Evolutionary conservation across 2,329 filamentous ascomycete genomes (phyloP).

Genomic region (Metarhizium anisopliae): DNA sequence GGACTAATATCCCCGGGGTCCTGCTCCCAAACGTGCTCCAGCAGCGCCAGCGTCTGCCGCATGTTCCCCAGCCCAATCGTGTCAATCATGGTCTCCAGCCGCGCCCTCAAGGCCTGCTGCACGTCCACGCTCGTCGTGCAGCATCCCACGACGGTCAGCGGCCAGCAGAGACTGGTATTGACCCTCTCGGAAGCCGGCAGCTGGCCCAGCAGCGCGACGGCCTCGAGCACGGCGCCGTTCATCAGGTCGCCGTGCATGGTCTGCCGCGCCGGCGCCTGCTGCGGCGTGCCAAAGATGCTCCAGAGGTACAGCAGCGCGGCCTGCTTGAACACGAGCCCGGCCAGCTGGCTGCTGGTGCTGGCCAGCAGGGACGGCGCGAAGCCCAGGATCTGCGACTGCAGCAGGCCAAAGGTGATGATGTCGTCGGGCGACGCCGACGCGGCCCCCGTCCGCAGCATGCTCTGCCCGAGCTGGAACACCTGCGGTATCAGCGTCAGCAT

Average conservation of each 20-base stretch:
- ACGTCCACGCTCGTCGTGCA: conserved; percentile 25
- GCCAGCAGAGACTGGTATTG: conserved; percentile 32
- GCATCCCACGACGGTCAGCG: conserved; percentile 28
- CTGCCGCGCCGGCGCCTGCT: conserved; percentile 9
- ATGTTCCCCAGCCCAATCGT: conserved; percentile 37
- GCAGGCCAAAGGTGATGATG: conserved; percentile 31
- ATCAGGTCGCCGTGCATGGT: conserved; percentile 17
- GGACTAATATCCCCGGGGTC: conserved; percentile 23
- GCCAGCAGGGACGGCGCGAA: conserved; percentile 28
- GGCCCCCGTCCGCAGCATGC: conserved; percentile 19
- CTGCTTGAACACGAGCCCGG: conserved; percentile 34
- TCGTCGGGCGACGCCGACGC: conserved; percentile 24
- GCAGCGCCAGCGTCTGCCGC: conserved; percentile 29
- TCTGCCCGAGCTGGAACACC: conserved; percentile 33
- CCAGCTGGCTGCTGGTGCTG: conserved; percentile 27
- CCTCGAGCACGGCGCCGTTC: conserved; percentile 20
- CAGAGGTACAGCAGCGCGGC: conserved; percentile 34
- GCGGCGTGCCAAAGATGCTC: conserved; percentile 23
- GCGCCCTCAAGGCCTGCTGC: conserved; percentile 23
- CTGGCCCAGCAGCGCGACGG: conserved; percentile 20
- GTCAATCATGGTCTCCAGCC: conserved; percentile 24
- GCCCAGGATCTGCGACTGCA: conserved; percentile 31
- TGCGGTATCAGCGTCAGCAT: conserved; percentile 27
- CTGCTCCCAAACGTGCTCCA: conserved; percentile 33
- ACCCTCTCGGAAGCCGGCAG: conserved; percentile 24